Evolutionary conservation across 2,329 filamentous ascomycete species (phyloP).

Genomic region (Biscogniauxia mediterranea): DNA sequence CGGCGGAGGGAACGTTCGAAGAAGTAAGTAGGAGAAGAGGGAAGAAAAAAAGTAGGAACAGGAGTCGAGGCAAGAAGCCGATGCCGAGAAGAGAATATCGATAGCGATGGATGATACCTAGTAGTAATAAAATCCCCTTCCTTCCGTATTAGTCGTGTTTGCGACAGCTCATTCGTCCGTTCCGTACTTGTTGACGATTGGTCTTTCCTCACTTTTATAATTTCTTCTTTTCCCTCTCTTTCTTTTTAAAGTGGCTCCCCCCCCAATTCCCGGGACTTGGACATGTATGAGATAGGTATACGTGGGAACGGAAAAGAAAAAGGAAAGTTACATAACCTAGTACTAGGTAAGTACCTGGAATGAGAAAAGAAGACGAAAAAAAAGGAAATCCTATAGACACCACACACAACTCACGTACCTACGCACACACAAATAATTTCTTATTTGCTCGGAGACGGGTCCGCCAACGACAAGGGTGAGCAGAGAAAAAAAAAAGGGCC

Average conservation of each 20-base stretch:
- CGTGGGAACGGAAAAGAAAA: too few species aligned
- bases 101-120: neutral
- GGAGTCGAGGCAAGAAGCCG: neutral
- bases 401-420: too few species aligned
- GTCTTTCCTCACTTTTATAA: neutral
- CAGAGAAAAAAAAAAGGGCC: slow-evolving; percentile 1
- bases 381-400: neutral
- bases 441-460: neutral
- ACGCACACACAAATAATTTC: neutral
- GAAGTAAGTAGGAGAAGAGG: neutral
- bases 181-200: neutral
- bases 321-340: too few species aligned
- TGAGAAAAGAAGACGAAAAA: too few species aligned
- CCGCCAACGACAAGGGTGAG: slow-evolving; percentile 8
- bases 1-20: neutral
- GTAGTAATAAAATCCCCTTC: neutral
- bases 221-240: neutral
- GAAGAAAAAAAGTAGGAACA: neutral
- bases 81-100: neutral
- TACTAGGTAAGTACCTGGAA: too few species aligned
- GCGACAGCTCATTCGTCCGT: neutral
- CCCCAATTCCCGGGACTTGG: neutral
- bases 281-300: neutral
- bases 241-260: neutral
- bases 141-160: slow-evolving; percentile 1